A percentile compares a stretch with the other conserved stretches of the same genome.
phyloP scores from a whole-genome alignment of 768 basidiomycete genomes.

The Phaeotremella skinneri region DNA sequence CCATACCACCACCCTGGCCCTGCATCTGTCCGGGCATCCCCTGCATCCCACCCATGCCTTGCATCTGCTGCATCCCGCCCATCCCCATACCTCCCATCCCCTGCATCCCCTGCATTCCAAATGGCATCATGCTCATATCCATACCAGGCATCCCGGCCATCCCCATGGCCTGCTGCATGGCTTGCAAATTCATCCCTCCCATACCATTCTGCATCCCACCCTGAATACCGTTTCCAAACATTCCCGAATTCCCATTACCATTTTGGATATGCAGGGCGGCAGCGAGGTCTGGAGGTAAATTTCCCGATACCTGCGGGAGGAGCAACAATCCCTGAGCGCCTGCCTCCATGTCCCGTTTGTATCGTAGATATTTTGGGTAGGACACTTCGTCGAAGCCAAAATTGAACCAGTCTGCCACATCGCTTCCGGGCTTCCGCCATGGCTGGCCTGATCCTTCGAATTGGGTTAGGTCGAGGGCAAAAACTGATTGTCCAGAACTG shows the following conservation, averaged over 20 bases:
- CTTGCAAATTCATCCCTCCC: slow-evolving; percentile 56
- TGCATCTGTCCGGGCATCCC: slow-evolving; percentile 4
- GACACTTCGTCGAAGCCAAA: slow-evolving; percentile 97
- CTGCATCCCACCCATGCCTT: slow-evolving; percentile 59
- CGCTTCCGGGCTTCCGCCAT: slow-evolving; percentile 87
- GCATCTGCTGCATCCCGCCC: slow-evolving; percentile 30
- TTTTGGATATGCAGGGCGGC: slow-evolving; percentile 18
- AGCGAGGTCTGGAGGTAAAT: slow-evolving; percentile 20
- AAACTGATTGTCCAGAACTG: slow-evolving; percentile 57
- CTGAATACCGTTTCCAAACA: neutral
- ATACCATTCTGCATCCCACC: too few species aligned
- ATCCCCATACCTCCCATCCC: slow-evolving; percentile 56
- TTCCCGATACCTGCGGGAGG: slow-evolving; percentile 1
- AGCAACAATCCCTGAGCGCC: slow-evolving; percentile 43
- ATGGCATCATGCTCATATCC: slow-evolving; percentile 64
- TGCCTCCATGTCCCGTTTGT: slow-evolving; percentile 48
- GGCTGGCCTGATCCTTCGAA: slow-evolving; percentile 67
- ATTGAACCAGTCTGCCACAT: slow-evolving; percentile 97
- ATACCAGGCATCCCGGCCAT: slow-evolving; percentile 38
- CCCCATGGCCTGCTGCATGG: slow-evolving; percentile 37
- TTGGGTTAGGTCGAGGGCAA: slow-evolving; percentile 70
- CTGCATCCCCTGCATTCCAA: slow-evolving; percentile 71
- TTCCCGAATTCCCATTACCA: neutral
- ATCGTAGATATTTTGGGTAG: slow-evolving; percentile 76
- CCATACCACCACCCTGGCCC: neutral